Evolutionary conservation across 2,329 filamentous ascomycete genomes (phyloP).

Genomic region (Rhynchosporium graminicola): DNA sequence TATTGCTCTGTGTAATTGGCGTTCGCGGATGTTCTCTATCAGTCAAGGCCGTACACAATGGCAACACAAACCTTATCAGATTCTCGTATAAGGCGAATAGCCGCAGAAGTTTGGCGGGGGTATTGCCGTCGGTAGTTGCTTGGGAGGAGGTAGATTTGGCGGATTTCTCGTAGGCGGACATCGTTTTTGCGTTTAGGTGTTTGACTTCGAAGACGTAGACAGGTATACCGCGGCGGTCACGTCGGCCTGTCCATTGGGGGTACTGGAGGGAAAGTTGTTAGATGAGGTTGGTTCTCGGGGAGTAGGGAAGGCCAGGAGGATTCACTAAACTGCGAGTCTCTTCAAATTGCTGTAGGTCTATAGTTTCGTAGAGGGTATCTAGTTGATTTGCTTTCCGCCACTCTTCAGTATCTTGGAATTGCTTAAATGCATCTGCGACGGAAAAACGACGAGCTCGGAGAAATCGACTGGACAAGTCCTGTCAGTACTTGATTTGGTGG

Average conservation of each 20-base stretch:
- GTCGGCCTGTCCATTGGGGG: slow-evolving; percentile 90
- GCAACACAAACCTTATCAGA: slow-evolving; percentile 82
- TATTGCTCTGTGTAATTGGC: slow-evolving; percentile 90
- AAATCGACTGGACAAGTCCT: slow-evolving; percentile 62
- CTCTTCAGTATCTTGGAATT: slow-evolving; percentile 86
- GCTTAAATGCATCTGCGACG: slow-evolving; percentile 72
- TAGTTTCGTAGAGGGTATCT: slow-evolving; percentile 78
- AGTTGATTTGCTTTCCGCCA: slow-evolving; percentile 83
- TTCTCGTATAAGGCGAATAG: slow-evolving; percentile 95
- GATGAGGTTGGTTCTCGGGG: slow-evolving; percentile 8
- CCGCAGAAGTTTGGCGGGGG: slow-evolving; percentile 74
- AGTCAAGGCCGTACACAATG: slow-evolving; percentile 74
- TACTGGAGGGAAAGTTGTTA: slow-evolving; percentile 56
- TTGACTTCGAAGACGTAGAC: slow-evolving; percentile 89
- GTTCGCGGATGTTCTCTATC: slow-evolving; percentile 73
- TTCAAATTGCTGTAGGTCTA: slow-evolving; percentile 83
- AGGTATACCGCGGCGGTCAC: slow-evolving; percentile 88
- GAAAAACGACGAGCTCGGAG: slow-evolving; percentile 82
- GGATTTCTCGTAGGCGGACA: slow-evolving; percentile 74
- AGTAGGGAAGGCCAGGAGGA: slow-evolving; percentile 25
- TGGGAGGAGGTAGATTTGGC: slow-evolving; percentile 55
- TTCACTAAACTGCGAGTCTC: slow-evolving; percentile 72
- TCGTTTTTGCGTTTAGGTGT: slow-evolving; percentile 78
- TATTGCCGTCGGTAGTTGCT: slow-evolving; percentile 66
- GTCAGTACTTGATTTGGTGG: neutral